phyloP scores from a whole-genome alignment of 306 rosid genomes.

The Medicago truncatula region MtrunA17r5.0-ANR NC_053043.1:31242001-31242500 shows the following conservation, averaged over 20 bases:
- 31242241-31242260: conserved; percentile 16
- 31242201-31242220: conserved; percentile 40
- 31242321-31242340: conserved; percentile 78
- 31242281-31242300: conserved; percentile 92
- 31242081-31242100: conserved; percentile 37
- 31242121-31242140: conserved; percentile 78
- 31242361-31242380: conserved; percentile 4
- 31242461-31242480: background rate
- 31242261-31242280: conserved; percentile 68
- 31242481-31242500: conserved; percentile 6
- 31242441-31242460: conserved; percentile 26
- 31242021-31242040: conserved; percentile 9
- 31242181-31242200: conserved; percentile 62
- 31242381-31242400: conserved; percentile 4
- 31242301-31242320: conserved; percentile 94
- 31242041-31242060: conserved; percentile 23
- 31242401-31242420: conserved; percentile 23
- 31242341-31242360: conserved; percentile 25
- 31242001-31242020: conserved; percentile 31
- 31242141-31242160: conserved; percentile 79
- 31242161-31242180: conserved; percentile 90
- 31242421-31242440: conserved; percentile 18
- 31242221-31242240: conserved; percentile 20
- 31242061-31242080: conserved; percentile 30
- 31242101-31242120: conserved; percentile 34